A percentile compares a stretch with the other conserved stretches of the same genome.
Conservation (phyloP, 345 rosid species). For the Populus deltoides region DNA sequence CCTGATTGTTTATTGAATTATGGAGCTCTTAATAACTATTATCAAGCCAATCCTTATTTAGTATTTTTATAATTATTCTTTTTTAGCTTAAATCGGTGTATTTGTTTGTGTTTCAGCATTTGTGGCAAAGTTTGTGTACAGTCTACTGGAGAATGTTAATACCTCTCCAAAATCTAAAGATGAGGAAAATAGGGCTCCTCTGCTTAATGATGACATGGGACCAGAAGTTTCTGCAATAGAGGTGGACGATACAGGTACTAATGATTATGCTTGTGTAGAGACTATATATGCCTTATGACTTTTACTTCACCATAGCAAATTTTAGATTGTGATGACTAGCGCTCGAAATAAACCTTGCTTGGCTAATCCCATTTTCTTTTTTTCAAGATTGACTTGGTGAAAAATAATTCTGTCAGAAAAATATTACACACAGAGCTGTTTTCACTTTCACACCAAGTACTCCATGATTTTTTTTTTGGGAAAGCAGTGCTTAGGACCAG, state of each 20-base stretch:
- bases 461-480: no score
- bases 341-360: neutral
- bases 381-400: neutral
- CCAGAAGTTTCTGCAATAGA: slow-evolving; percentile 18
- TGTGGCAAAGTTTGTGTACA: slow-evolving; percentile 43
- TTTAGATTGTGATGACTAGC: neutral
- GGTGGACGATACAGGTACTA: slow-evolving; percentile 30
- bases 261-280: neutral
- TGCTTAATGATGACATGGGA: slow-evolving; percentile 19
- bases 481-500: no score
- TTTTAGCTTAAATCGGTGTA: neutral
- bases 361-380: neutral
- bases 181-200: slow-evolving; percentile 17
- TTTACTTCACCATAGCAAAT: neutral
- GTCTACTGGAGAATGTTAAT: slow-evolving; percentile 30
- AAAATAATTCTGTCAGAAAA: neutral
- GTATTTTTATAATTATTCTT: neutral
- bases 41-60: no score
- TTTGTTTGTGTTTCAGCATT: slow-evolving; percentile 40
- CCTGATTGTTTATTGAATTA: slow-evolving; percentile 2
- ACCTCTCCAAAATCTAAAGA: slow-evolving; percentile 37
- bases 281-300: neutral
- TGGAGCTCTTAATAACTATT: neutral
- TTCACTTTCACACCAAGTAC: no score
- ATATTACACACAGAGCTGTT: no score